Conservation (phyloP, 805 yeast species). For the Pichia membranifaciens region DNA sequence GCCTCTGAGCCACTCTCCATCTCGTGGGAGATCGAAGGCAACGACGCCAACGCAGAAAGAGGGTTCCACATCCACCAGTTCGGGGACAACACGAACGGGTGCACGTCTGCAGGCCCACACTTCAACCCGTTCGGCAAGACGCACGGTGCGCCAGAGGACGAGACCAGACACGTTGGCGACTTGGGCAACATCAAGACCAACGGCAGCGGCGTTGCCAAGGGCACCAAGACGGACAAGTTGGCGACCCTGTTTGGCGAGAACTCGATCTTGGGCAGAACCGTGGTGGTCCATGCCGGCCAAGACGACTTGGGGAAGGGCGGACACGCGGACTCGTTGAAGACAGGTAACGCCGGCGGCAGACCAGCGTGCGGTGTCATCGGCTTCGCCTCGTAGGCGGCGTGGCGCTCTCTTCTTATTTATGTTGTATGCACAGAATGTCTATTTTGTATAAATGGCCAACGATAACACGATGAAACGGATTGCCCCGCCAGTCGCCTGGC, state of each 20-base stretch:
- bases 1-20: conserved; percentile 82
- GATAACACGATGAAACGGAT: not conserved
- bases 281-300: conserved; percentile 86
- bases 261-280: conserved; percentile 91
- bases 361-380: conserved; percentile 99
- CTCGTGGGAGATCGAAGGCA: conserved; percentile 85
- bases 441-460: not conserved
- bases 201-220: conserved; percentile 84
- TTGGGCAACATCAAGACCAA: conserved; percentile 92
- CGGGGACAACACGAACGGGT: conserved; percentile 99
- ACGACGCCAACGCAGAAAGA: conserved; percentile 78
- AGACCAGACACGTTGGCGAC: conserved; percentile 86
- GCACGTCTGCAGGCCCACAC: conserved; percentile 98
- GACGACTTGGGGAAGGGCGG: conserved; percentile 97
- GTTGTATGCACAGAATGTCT: not conserved
- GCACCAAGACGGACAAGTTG: conserved; percentile 69
- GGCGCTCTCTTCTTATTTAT: no score
- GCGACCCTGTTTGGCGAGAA: conserved; percentile 81
- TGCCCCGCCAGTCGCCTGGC: no score
- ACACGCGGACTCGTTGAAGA: conserved; percentile 81
- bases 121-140: conserved; percentile 85
- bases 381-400: conserved; percentile 38
- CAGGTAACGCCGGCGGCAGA: conserved; percentile 98
- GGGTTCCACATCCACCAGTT: conserved; percentile 98
- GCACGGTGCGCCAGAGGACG: conserved; percentile 90